Conservation (phyloP, 805 yeast species). For the Candida mattraensis region DNA sequence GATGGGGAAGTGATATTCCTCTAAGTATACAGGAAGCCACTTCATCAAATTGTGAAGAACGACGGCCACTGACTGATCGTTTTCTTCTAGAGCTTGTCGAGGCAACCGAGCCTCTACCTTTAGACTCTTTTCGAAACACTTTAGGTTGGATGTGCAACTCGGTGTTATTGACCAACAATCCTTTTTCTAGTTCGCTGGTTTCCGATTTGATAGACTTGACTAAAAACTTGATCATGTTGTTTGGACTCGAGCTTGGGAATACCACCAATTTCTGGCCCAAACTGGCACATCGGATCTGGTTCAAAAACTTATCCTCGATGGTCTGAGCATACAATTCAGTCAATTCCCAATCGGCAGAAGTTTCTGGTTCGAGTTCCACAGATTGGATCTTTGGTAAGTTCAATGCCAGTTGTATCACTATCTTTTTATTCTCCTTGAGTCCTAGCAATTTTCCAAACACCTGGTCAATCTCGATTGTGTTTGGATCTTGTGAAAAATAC, state of each 20-base stretch:
- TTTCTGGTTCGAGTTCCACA: slow-evolving; percentile 74
- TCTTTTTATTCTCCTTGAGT: slow-evolving; percentile 41
- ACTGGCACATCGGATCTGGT: slow-evolving; percentile 78
- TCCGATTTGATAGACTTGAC: slow-evolving; percentile 45
- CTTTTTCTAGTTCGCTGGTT: slow-evolving; percentile 28
- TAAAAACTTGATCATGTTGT: slow-evolving; percentile 56
- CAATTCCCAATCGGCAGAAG: slow-evolving; percentile 85
- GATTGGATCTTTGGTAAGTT: slow-evolving; percentile 53
- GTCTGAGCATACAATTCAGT: slow-evolving; percentile 78
- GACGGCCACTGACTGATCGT: slow-evolving; percentile 31
- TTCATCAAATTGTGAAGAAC: slow-evolving; percentile 32
- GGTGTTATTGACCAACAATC: slow-evolving; percentile 41
- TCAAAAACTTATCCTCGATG: slow-evolving; percentile 70
- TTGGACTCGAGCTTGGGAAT: slow-evolving; percentile 64
- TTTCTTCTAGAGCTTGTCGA: slow-evolving; percentile 23
- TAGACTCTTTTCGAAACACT: slow-evolving; percentile 27
- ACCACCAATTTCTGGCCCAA: slow-evolving; percentile 60
- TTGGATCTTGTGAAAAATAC: slow-evolving; percentile 20
- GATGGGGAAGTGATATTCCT: slow-evolving; percentile 58
- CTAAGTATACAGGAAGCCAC: slow-evolving; percentile 44
- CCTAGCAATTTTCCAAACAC: slow-evolving; percentile 54
- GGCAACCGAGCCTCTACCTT: slow-evolving; percentile 9
- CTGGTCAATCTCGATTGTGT: slow-evolving; percentile 62
- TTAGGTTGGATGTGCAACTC: slow-evolving; percentile 67
- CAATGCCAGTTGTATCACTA: slow-evolving; percentile 47